These are phyloP conservation scores for Dothistroma pini DNA, from an alignment of 2,329 filamentous ascomycete genomes.

Conservation along the genomic window DNA sequence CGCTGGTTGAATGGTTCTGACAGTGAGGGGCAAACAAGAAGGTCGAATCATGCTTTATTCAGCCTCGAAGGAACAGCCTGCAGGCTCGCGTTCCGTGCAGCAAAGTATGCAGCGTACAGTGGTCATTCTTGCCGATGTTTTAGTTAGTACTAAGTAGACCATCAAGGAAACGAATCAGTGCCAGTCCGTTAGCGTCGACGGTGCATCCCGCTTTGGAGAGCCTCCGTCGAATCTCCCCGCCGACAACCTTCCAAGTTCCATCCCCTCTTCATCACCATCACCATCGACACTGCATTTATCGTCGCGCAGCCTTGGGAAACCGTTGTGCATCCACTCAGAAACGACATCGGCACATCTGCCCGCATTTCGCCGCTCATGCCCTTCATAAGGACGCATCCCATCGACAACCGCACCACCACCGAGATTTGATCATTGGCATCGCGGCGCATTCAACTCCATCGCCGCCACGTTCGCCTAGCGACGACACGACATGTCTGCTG, in stretches of 20 bases:
- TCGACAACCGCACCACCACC: slow-evolving; percentile 18
- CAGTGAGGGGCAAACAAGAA: no score
- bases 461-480: slow-evolving; percentile 7
- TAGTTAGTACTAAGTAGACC: no score
- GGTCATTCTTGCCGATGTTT: no score
- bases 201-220: no score
- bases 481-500: slow-evolving; percentile 58
- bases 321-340: background rate
- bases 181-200: no score
- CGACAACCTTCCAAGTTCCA: background rate
- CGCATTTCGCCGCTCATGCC: background rate
- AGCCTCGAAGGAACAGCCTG: no score
- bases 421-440: slow-evolving; percentile 24
- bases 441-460: slow-evolving; percentile 15
- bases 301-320: slow-evolving; percentile 1
- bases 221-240: no score
- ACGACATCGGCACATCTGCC: background rate
- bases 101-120: no score
- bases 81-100: no score
- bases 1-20: no score
- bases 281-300: background rate
- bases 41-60: no score
- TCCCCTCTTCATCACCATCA: slow-evolving; percentile 1
- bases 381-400: background rate
- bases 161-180: no score